Conservation (phyloP, 305 asterid species). For the Ajuga reptans region DNA sequence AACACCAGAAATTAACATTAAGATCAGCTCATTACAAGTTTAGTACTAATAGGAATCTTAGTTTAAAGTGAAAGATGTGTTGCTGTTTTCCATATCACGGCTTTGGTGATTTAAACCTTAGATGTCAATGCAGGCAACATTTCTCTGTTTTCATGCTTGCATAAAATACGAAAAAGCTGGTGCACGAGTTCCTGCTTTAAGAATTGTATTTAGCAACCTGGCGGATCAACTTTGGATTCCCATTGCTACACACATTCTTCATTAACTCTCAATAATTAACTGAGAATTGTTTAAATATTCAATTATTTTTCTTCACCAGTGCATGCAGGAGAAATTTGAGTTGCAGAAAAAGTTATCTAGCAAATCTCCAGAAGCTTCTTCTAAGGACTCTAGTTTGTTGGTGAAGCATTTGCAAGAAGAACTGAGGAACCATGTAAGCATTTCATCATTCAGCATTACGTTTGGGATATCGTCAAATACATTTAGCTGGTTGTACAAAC, state of each 20-base stretch:
- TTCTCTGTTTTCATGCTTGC: neutral
- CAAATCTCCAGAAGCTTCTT: conserved; percentile 46
- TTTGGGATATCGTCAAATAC: neutral
- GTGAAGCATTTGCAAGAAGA: conserved; percentile 90
- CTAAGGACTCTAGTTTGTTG: conserved; percentile 49
- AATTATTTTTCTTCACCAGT: conserved; percentile 37
- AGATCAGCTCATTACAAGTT: neutral
- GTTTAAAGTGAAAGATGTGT: conserved; percentile 7
- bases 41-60: neutral
- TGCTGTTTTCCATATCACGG: neutral
- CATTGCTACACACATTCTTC: conserved; percentile 11
- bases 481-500: conserved; percentile 6
- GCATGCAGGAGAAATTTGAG: conserved; percentile 64
- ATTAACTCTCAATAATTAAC: conserved; percentile 8
- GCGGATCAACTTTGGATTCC: neutral
- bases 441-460: neutral
- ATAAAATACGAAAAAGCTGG: neutral
- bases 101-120: neutral
- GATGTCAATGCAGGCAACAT: neutral
- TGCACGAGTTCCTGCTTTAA: neutral
- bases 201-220: neutral
- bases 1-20: neutral
- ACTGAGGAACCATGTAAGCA: conserved; percentile 75
- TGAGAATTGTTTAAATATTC: conserved; percentile 18
- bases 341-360: conserved; percentile 47